Conservation (phyloP, 176 grass and related monocot genomes). For the Olyra latifolia region DNA sequence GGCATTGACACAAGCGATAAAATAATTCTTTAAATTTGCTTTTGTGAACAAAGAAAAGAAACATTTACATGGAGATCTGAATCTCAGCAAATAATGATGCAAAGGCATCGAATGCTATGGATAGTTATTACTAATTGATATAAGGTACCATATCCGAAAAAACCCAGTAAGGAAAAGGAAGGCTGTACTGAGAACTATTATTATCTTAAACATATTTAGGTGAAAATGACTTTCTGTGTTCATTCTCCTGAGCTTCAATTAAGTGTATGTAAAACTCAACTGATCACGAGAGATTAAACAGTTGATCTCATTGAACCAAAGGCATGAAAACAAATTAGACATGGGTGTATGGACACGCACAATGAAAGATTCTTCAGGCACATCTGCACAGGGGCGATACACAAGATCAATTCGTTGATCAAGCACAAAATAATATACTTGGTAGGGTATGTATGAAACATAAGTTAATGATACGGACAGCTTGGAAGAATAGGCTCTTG, state of each 20-base stretch:
- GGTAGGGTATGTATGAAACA: conserved; percentile 5
- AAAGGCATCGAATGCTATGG: not conserved
- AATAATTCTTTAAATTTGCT: not conserved
- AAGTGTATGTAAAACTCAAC: conserved; percentile 88
- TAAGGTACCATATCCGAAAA: not conserved
- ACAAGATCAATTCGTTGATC: conserved; percentile 26
- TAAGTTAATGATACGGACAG: conserved; percentile 57
- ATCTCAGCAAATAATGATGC: conserved; percentile 9
- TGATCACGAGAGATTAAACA: conserved; percentile 86
- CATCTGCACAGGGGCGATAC: conserved; percentile 60
- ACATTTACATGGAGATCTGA: not conserved
- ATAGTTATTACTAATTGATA: not conserved
- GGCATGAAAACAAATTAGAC: conserved; percentile 96
- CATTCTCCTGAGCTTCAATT: conserved; percentile 77
- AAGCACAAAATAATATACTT: conserved; percentile 20
- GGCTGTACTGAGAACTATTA: not conserved
- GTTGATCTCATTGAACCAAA: conserved; percentile 94
- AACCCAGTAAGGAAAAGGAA: conserved; percentile 4
- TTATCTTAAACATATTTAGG: conserved; percentile 95
- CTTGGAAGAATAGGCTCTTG: conserved; percentile 65
- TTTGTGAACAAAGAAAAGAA: not conserved
- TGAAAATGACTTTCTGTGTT: conserved; percentile 67
- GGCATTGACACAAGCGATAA: not conserved
- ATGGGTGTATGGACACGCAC: conserved; percentile 82
- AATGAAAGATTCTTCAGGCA: conserved; percentile 95